A percentile compares a stretch with the other conserved stretches of the same genome.
phyloP scores from a whole-genome alignment of 768 basidiomycete genomes.

The Mycena epipterygia region DNA sequence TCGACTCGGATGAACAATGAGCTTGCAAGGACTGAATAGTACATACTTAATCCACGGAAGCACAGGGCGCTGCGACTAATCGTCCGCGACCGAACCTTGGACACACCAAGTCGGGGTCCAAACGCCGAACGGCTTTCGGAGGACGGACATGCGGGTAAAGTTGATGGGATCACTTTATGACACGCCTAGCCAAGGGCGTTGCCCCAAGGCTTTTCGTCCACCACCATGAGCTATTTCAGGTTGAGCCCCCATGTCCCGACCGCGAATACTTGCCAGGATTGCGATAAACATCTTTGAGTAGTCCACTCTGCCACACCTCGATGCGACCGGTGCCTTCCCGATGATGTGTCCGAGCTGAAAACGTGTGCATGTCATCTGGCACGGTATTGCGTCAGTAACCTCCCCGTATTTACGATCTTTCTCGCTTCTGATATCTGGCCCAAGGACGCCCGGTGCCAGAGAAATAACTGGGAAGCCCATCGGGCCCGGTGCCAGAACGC shows the following conservation, averaged over 20 bases:
- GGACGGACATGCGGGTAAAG: too few species aligned
- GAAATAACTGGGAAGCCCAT: slow-evolving; percentile 12
- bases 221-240: slow-evolving; percentile 3
- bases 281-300: slow-evolving; percentile 20
- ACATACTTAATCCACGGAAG: too few species aligned
- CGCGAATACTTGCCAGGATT: slow-evolving; percentile 14
- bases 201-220: too few species aligned
- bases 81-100: too few species aligned
- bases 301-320: slow-evolving; percentile 10
- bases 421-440: slow-evolving; percentile 10
- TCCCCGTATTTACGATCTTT: background rate
- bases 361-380: slow-evolving; percentile 15
- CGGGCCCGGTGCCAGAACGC: slow-evolving; percentile 2
- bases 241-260: slow-evolving; percentile 6
- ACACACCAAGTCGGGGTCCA: too few species aligned
- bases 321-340: slow-evolving; percentile 21
- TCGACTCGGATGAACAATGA: too few species aligned
- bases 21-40: too few species aligned
- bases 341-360: slow-evolving; percentile 13
- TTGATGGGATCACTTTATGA: too few species aligned
- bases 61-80: too few species aligned
- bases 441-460: slow-evolving; percentile 15
- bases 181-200: too few species aligned
- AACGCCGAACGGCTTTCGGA: too few species aligned
- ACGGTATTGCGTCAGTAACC: slow-evolving; percentile 16